Evolutionary conservation across 805 yeast species (phyloP).

Genomic region (Phaffomyces thermotolerans): DNA sequence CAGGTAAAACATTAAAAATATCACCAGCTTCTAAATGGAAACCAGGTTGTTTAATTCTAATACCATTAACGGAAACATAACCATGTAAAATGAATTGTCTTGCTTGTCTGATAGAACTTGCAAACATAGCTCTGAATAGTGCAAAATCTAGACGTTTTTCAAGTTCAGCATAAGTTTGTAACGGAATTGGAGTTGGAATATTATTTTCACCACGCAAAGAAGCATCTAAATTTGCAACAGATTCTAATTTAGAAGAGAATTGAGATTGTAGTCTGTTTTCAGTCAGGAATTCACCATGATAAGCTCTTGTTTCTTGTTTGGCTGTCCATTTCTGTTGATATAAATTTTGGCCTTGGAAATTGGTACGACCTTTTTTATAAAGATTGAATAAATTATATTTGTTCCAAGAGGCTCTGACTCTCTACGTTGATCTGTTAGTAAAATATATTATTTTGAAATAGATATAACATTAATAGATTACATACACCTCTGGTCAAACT

Average conservation of each 20-base stretch:
- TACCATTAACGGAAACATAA: conserved; percentile 80
- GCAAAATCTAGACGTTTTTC: conserved; percentile 91
- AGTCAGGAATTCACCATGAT: conserved; percentile 90
- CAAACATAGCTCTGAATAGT: conserved; percentile 85
- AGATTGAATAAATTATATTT: conserved; percentile 85
- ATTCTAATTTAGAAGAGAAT: conserved; percentile 63
- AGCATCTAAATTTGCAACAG: conserved; percentile 86
- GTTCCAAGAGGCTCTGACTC: conserved; percentile 86
- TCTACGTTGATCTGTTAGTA: conserved; percentile 11
- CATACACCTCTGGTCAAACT: conserved; percentile 48
- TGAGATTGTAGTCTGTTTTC: conserved; percentile 73
- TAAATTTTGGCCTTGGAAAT: conserved; percentile 55
- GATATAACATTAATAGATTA: not conserved
- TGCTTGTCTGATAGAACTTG: conserved; percentile 90
- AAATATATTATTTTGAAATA: not conserved
- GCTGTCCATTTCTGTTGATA: conserved; percentile 90
- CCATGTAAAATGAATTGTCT: conserved; percentile 80
- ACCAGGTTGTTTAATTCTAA: conserved; percentile 68
- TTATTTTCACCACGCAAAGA: conserved; percentile 54
- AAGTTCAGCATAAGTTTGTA: conserved; percentile 83
- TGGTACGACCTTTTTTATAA: conserved; percentile 59
- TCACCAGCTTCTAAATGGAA: conserved; percentile 80
- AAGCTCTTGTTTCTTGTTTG: conserved; percentile 86
- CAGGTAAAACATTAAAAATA: conserved; percentile 78
- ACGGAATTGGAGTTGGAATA: conserved; percentile 67